These are phyloP conservation scores for Oryza longistaminata DNA, from an alignment of 176 grass and related monocot species.

Conservation along the genomic window DNA sequence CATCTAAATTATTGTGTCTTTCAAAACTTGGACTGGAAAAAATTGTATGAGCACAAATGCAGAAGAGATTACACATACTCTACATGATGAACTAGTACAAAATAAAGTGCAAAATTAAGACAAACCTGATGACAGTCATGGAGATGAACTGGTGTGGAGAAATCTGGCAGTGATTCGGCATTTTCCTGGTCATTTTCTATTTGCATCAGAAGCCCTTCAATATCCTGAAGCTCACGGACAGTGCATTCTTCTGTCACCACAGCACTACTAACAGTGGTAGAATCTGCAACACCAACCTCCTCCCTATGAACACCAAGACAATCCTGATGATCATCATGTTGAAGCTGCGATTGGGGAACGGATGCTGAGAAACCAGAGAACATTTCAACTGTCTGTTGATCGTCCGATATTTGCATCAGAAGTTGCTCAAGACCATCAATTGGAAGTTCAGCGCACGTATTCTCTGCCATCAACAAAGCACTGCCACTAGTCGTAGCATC, in stretches of 20 bases:
- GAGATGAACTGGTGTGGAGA: slow-evolving; percentile 19
- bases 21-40: not conserved
- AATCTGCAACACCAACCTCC: slow-evolving; percentile 27
- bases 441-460: slow-evolving; percentile 37
- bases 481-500: not conserved
- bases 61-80: not conserved
- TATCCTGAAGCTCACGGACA: slow-evolving; percentile 40
- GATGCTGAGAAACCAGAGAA: slow-evolving; percentile 13
- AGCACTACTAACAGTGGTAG: not conserved
- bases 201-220: slow-evolving; percentile 64
- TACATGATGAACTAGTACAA: not conserved
- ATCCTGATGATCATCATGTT: slow-evolving; percentile 12
- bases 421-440: slow-evolving; percentile 58
- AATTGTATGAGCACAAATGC: not conserved
- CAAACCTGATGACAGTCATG: slow-evolving; percentile 25
- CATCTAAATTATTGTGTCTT: not conserved
- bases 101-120: slow-evolving; percentile 12
- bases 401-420: slow-evolving; percentile 59
- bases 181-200: slow-evolving; percentile 49
- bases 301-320: slow-evolving; percentile 17
- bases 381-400: slow-evolving; percentile 32
- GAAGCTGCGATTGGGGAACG: slow-evolving; percentile 24
- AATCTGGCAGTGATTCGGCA: slow-evolving; percentile 3
- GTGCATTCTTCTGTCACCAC: not conserved
- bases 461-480: not conserved